Percentiles rank a stretch among this genome's conserved stretches.
phyloP scores from a whole-genome alignment of 495 filamentous ascomycete species.

The Melanomma pulvis-pyrius region DNA sequence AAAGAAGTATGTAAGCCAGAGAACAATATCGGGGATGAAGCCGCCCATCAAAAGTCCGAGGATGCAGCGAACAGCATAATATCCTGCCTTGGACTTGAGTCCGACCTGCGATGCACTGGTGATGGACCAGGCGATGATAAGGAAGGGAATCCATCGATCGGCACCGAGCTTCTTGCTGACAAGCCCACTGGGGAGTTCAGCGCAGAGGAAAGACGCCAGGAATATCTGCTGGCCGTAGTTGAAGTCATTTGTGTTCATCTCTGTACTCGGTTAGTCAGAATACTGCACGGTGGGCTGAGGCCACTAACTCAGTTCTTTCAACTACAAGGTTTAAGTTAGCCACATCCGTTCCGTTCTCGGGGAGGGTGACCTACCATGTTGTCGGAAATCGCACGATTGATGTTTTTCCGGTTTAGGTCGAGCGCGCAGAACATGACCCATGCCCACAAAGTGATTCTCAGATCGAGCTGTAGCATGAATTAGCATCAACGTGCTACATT shows the following conservation, averaged over 20 bases:
- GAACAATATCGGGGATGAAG: constrained; percentile 55
- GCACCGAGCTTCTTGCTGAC: constrained; percentile 55
- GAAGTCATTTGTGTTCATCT: constrained; percentile 50
- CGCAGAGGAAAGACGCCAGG: constrained; percentile 51
- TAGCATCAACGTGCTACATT: constrained; percentile 3
- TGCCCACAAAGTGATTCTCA: constrained; percentile 15
- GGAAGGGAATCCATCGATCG: constrained; percentile 52
- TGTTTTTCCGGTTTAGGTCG: constrained; percentile 43
- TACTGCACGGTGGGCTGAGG: background rate
- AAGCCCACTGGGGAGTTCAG: constrained; percentile 54
- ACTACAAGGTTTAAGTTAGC: background rate
- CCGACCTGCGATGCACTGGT: constrained; percentile 49
- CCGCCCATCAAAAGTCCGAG: constrained; percentile 55
- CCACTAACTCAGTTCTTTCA: constrained; percentile 45
- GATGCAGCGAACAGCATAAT: constrained; percentile 50
- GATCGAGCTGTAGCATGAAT: constrained; percentile 15
- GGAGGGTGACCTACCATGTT: constrained; percentile 14
- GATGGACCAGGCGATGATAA: constrained; percentile 52
- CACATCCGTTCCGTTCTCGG: background rate
- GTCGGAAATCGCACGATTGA: constrained; percentile 49
- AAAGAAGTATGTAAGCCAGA: constrained; percentile 58
- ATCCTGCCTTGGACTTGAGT: constrained; percentile 44
- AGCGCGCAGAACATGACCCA: constrained; percentile 22
- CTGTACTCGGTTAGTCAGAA: constrained; percentile 34
- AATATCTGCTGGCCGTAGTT: constrained; percentile 43